Evolutionary conservation across 1,139 yeast species (phyloP).

Genomic region (Pichia sp.): DNA sequence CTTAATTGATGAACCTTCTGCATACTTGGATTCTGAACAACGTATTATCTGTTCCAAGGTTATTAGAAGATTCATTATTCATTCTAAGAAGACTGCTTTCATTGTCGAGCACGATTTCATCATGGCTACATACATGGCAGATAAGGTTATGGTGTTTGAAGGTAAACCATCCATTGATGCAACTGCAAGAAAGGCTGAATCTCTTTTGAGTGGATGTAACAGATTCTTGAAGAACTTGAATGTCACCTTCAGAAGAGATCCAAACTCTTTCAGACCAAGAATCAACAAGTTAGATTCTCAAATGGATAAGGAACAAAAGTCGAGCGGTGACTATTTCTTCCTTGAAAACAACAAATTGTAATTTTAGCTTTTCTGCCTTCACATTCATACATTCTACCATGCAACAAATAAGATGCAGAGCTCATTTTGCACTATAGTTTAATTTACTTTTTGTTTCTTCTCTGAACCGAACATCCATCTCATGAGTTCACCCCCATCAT

Average conservation of each 20-base stretch:
- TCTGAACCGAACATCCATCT: too few relatives aligned
- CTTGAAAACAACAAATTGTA: constrained; percentile 58
- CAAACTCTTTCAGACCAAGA: constrained; percentile 96
- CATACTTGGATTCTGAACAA: constrained; percentile 97
- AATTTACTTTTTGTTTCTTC: too few relatives aligned
- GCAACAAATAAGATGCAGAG: too few relatives aligned
- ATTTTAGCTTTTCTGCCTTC: not conserved
- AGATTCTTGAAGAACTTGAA: constrained; percentile 92
- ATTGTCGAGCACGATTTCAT: constrained; percentile 99
- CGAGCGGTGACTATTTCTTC: constrained; percentile 89
- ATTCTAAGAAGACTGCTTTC: constrained; percentile 95
- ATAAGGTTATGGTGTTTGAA: constrained; percentile 95
- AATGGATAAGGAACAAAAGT: constrained; percentile 97
- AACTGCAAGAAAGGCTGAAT: constrained; percentile 80
- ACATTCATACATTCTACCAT: too few relatives aligned
- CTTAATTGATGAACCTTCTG: constrained; percentile 97
- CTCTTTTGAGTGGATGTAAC: constrained; percentile 94
- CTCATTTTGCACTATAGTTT: too few relatives aligned
- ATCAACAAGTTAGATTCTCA: constrained; percentile 95
- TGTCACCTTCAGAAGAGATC: constrained; percentile 99
- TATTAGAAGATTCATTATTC: constrained; percentile 92
- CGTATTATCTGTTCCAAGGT: constrained; percentile 99
- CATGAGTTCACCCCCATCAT: too few relatives aligned
- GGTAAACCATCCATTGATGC: constrained; percentile 87
- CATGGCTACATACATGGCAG: constrained; percentile 99